A percentile compares a stretch with the other conserved stretches of the same genome.
phyloP scores from a whole-genome alignment of 2,329 filamentous ascomycete genomes.

The Colletotrichum phormii region DNA sequence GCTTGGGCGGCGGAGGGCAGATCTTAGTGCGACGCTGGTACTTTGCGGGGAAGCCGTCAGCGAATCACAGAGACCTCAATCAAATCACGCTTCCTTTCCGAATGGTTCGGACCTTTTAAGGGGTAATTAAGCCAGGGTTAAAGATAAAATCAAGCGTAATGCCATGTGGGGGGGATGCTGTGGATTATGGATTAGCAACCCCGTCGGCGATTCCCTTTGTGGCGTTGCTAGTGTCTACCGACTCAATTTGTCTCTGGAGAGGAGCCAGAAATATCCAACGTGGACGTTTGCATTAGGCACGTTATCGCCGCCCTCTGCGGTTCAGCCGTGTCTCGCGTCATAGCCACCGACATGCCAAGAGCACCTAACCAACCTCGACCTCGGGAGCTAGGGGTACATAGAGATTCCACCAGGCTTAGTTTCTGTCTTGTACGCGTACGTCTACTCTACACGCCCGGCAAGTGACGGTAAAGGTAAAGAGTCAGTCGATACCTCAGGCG shows the following conservation, averaged over 20 bases:
- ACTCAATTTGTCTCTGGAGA: background rate
- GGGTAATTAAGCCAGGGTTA: slow-evolving; percentile 1
- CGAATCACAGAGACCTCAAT: slow-evolving; percentile 7
- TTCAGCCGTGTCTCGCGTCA: background rate
- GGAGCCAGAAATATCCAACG: background rate
- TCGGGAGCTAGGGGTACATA: background rate
- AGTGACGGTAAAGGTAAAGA: too few species aligned
- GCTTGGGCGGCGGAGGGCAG: slow-evolving; percentile 4
- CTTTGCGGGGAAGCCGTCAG: slow-evolving; percentile 5
- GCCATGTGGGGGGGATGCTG: background rate
- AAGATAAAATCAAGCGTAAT: slow-evolving; percentile 13
- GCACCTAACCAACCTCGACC: background rate
- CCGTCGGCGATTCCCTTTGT: background rate
- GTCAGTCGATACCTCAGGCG: background rate
- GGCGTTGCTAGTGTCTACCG: background rate
- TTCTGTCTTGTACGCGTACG: too few species aligned
- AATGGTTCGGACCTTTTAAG: slow-evolving; percentile 7
- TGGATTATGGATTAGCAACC: slow-evolving; percentile 3
- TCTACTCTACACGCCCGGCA: too few species aligned
- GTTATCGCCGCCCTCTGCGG: background rate
- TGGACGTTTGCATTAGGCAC: background rate
- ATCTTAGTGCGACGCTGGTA: slow-evolving; percentile 4
- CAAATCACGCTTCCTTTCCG: background rate
- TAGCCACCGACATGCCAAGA: background rate
- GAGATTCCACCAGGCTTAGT: too few species aligned